Conservation (phyloP, 73 alveolate genomes). For the Symbiodinium natans region DNA sequence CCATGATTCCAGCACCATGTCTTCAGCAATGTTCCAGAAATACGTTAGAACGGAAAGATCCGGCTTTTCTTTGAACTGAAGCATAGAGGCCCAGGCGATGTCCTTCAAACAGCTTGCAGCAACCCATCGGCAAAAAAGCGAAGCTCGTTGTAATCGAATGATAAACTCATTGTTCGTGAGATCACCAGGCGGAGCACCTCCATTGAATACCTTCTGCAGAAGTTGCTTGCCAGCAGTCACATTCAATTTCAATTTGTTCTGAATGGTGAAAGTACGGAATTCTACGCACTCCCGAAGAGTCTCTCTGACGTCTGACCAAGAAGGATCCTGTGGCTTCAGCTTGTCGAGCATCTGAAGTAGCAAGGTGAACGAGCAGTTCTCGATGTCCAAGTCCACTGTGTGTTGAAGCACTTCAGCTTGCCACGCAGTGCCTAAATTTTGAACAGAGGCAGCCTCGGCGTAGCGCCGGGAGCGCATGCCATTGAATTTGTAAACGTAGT, state of each 20-base stretch:
- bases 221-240: background rate
- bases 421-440: background rate
- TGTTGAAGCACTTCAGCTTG: background rate
- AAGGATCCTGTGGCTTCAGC: background rate
- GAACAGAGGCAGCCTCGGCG: background rate
- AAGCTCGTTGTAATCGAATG: background rate
- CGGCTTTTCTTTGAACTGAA: background rate
- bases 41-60: background rate
- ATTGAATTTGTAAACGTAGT: background rate
- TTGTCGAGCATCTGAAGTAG: background rate
- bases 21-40: background rate
- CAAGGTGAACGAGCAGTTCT: conserved; percentile 6
- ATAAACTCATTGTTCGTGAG: background rate
- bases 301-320: background rate
- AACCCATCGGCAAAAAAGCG: background rate
- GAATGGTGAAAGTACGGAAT: background rate
- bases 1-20: background rate
- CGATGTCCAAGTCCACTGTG: background rate
- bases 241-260: background rate
- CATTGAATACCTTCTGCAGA: background rate
- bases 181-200: background rate
- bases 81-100: background rate
- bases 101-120: background rate
- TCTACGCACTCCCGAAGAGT: background rate
- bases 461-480: background rate